These are phyloP conservation scores for Sugiyamaella qingdaonensis DNA, from an alignment of 805 yeast genomes.

Conservation along the genomic window DNA sequence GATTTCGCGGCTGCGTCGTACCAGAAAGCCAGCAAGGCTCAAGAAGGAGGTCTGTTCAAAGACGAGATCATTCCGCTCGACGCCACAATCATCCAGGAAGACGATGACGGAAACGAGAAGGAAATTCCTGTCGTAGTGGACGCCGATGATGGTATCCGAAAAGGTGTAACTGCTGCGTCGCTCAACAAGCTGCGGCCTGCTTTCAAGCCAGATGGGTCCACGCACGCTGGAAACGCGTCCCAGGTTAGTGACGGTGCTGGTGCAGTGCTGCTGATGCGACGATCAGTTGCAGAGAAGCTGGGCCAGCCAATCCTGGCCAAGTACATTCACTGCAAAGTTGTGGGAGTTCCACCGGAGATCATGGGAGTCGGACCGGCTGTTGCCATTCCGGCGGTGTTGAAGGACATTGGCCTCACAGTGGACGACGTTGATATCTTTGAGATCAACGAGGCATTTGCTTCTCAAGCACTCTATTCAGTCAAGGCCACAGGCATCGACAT, in stretches of 20 bases:
- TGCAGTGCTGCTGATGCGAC: conserved; percentile 76
- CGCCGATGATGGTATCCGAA: conserved; percentile 87
- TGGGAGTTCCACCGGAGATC: conserved; percentile 94
- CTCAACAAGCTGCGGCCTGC: conserved; percentile 80
- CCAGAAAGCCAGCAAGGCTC: conserved; percentile 76
- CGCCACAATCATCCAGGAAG: conserved; percentile 52
- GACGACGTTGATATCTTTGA: conserved; percentile 75
- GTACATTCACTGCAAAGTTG: conserved; percentile 71
- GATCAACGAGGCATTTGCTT: conserved; percentile 96
- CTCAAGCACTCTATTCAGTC: conserved; percentile 81
- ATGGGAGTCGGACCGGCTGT: conserved; percentile 98
- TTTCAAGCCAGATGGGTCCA: conserved; percentile 74
- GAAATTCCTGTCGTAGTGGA: conserved; percentile 49
- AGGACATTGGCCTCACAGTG: conserved; percentile 53
- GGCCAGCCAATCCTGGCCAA: conserved; percentile 73
- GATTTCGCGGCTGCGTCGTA: conserved; percentile 84
- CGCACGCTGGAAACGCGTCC: conserved; percentile 96
- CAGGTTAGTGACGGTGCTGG: conserved; percentile 97
- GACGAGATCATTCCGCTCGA: conserved; percentile 85
- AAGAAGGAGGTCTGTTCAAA: conserved; percentile 65
- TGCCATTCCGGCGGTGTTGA: conserved; percentile 83
- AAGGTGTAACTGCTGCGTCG: conserved; percentile 74
- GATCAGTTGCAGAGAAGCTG: conserved; percentile 74
- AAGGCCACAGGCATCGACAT: conserved; percentile 60
- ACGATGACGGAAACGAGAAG: conserved; percentile 61